Base-by-base conservation (phyloP, 352 stramenopile species). In the Globisporangium megalacanthum region DNA sequence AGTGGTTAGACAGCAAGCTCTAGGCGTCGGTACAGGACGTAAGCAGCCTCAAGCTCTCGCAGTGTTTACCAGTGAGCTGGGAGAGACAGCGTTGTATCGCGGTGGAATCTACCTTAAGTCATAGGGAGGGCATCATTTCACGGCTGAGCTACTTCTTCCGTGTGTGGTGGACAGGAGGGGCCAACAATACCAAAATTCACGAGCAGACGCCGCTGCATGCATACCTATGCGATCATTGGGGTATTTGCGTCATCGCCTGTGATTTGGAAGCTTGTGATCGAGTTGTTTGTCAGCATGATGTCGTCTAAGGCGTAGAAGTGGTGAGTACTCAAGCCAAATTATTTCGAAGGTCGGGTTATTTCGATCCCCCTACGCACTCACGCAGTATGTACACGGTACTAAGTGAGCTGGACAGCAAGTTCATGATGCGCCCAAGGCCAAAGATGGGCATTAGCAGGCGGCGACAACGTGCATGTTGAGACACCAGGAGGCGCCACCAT, bases 211-310 rank as follows among this genome's bases (percentile, higher is more conserved):
- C 33, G 33, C 33, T 9, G 33, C 33, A 29, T 52, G 56, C 36
- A 59, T 52, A 64, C 14, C 14, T 3, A 42, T 19, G n/a, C n/a
- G n/a, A n/a, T n/a, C n/a, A n/a, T n/a, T n/a, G n/a, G 39, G 14
- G 29, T 35, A 0, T 20, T 37, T 2, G 22, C 37, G 14, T 13
- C 44, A 10, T 35, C 39, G 47, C 36, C 20, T 3, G 45, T 15
- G 17, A 64, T 55, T 3, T 35, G 17, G 19, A 64, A 33, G n/a
- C 19, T 59, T 36, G 36, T 29, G 51, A 64, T 58, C 22, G 58
- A 58, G 51, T 64, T 64, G 45, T 64, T 54, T 0, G 51, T 46
- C 11, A 64, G 47, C 19, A 50, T 13, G n/a, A 50, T 63, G 33
- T 7, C 20, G 10, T 33, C n/a, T 33, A 14, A 46, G 45, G 17